A percentile compares a stretch with the other conserved stretches of the same genome.
Evolutionary conservation across 176 grass and related monocot genomes (phyloP).

Genomic region (Ensete glaucum): DNA sequence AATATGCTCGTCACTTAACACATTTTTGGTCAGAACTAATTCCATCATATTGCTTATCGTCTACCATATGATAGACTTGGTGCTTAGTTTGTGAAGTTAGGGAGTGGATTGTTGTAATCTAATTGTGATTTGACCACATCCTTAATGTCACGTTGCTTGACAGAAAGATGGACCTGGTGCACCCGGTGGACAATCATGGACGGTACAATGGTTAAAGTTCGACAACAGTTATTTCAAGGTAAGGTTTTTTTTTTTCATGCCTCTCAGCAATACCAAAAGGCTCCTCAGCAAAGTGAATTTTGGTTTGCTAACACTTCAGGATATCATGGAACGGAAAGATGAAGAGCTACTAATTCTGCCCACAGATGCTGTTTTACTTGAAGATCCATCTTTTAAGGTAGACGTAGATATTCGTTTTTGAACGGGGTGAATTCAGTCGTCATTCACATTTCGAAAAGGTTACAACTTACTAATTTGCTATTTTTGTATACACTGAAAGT

Average conservation of each 20-base stretch:
- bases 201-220: constrained; percentile 80
- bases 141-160: background rate
- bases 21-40: background rate
- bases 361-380: constrained; percentile 85
- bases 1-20: background rate
- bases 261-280: background rate
- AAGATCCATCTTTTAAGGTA: constrained; percentile 85
- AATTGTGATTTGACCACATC: background rate
- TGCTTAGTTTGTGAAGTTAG: background rate
- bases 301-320: constrained; percentile 35
- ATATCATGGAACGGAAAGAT: constrained; percentile 83
- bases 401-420: constrained; percentile 8
- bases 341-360: constrained; percentile 83
- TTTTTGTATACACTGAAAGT: background rate
- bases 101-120: background rate
- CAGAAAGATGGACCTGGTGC: constrained; percentile 96
- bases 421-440: background rate
- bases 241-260: background rate
- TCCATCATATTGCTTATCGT: background rate
- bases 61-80: background rate
- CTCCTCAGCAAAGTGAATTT: constrained; percentile 7
- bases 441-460: background rate
- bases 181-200: constrained; percentile 99
- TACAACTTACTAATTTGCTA: background rate
- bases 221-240: constrained; percentile 97